Conservation (phyloP, 2,329 filamentous ascomycete genomes). For the Fusarium annulatum region DNA sequence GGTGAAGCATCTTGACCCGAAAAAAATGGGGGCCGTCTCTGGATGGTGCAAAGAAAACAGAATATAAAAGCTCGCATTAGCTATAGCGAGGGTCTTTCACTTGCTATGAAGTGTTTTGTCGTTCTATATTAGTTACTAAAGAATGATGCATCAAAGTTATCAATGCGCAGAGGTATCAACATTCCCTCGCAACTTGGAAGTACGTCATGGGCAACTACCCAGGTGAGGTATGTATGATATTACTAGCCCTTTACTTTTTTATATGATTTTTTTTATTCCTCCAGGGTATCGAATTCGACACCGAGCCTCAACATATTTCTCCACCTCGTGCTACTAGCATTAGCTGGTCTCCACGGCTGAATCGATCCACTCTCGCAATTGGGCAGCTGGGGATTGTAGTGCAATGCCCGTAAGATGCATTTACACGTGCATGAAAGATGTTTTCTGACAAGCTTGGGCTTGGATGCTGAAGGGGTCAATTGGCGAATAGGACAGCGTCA, state of each 20-base stretch:
- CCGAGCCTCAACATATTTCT: conserved; percentile 11
- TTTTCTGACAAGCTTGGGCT: background rate
- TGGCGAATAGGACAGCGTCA: background rate
- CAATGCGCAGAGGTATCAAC: background rate
- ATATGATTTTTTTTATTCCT: background rate
- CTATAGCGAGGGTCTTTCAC: background rate
- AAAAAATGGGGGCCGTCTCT: background rate
- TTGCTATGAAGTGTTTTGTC: background rate
- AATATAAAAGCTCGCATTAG: background rate
- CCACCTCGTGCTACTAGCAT: conserved; percentile 1
- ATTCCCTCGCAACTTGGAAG: background rate
- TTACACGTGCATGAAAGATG: conserved; percentile 5
- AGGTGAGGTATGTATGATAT: background rate
- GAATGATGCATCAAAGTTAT: background rate
- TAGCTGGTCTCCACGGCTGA: conserved; percentile 1
- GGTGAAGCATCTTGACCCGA: background rate
- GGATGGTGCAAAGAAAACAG: background rate
- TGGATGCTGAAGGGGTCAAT: background rate
- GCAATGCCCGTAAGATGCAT: background rate
- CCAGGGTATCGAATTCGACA: conserved; percentile 17
- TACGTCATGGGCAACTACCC: too few species aligned
- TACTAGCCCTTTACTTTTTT: background rate
- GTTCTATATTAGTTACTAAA: background rate
- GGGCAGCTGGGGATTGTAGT: background rate
- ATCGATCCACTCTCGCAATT: conserved; percentile 3